Evolutionary conservation across 306 rosid genomes (phyloP).

Genomic region (Coriaria nepalensis): DNA sequence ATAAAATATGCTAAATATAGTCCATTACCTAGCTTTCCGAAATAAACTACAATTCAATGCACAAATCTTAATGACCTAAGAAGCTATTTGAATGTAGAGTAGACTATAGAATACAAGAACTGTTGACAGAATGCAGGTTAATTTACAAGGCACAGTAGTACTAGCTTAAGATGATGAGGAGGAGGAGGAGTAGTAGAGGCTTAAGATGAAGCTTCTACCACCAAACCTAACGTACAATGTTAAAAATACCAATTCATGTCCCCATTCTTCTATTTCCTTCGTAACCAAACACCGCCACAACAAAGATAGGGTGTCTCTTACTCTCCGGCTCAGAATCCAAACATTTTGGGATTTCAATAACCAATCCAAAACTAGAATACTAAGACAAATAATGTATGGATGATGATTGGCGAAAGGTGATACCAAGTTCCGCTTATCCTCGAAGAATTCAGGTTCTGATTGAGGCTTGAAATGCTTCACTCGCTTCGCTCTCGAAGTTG

Average conservation of each 20-base stretch:
- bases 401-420: too few species aligned
- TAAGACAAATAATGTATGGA: not conserved
- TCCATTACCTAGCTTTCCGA: too few species aligned
- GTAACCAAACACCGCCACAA: not conserved
- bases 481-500: constrained; percentile 39
- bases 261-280: not conserved
- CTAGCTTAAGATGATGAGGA: too few species aligned
- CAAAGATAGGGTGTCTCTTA: not conserved
- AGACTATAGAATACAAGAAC: too few species aligned
- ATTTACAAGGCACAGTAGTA: too few species aligned
- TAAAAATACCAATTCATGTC: not conserved
- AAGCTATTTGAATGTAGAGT: too few species aligned
- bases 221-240: not conserved
- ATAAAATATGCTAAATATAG: not conserved
- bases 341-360: not conserved
- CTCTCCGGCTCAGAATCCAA: not conserved
- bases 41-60: too few species aligned
- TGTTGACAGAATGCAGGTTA: too few species aligned
- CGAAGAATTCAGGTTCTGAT: constrained; percentile 27
- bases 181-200: too few species aligned
- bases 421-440: constrained; percentile 33
- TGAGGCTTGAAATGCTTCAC: constrained; percentile 32
- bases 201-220: not conserved
- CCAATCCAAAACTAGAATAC: not conserved
- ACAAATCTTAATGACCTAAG: too few species aligned